Evolutionary conservation across 306 rosid genomes (phyloP), one percentile per base, ranked within the genome.

Genomic region (Neltuma alba): DNA sequence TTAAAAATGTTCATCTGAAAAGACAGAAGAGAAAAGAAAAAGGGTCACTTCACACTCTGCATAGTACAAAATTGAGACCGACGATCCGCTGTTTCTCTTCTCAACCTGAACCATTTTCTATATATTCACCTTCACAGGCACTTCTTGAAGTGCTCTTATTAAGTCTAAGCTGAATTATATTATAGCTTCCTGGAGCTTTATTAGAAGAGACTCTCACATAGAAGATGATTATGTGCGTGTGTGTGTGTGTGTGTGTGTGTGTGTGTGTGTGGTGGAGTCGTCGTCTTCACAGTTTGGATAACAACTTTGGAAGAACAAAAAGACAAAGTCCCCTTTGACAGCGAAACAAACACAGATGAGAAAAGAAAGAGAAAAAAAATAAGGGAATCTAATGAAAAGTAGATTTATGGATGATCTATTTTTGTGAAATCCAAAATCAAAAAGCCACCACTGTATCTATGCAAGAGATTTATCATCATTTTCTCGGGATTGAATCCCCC

Each of bases 401-500:
- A 41, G 60, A 9, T 42, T 25, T 67, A 6, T 71, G 27, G 21
- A 18, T 63, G 37, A 25, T 67, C 9, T 40, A n/a, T 57, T 31
- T 25, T 48, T 80, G 44, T 27, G 68, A 80, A 69, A 78, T 40
- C 52, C 16, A 27, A 27, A 78, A 69, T 30, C 36, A 13, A 63
- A 14, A 64, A 50, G n/a, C 42, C 74, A 70, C 58, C 64, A 71
- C 58, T 41, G 61, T 62, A 34, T n/a, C n/a, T n/a, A n/a, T 54
- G 25, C 6, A 30, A 65, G 23, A 54, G 25, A 60, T 21, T 58
- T 74, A 76, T 58, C 70, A 80, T 75, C 25, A 57, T 72, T 62
- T 76, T 84, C 81, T 90, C 76, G 88, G 87, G 97, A 91, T 86
- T 86, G 96, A 83, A 82, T 84, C 88, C 86, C 87, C 84, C 89